These are phyloP conservation scores for Allium sativum DNA, from an alignment of 106 monocot species.

Conservation along the genomic window DNA sequence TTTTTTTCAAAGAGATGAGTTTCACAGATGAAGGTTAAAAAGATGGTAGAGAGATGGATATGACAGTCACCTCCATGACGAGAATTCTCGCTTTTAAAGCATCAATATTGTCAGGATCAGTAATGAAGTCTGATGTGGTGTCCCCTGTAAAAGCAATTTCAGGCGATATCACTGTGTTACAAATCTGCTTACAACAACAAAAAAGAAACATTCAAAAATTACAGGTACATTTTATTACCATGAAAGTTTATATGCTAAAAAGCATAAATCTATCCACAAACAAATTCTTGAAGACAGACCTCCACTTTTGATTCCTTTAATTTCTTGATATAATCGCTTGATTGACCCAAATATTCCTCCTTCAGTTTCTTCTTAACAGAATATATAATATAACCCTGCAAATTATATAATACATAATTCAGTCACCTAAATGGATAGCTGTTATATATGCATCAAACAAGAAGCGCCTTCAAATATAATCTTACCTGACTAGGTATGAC, in stretches of 20 bases:
- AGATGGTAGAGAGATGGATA: neutral
- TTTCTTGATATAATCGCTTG: conserved; percentile 61
- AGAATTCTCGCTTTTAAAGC: conserved; percentile 74
- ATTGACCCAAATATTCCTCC: conserved; percentile 45
- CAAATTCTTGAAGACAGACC: conserved; percentile 46
- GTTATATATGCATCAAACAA: too few relatives aligned
- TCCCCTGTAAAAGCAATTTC: conserved; percentile 98
- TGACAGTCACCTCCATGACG: conserved; percentile 75
- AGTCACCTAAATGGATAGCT: too few relatives aligned
- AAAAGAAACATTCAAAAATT: neutral
- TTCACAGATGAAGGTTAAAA: neutral
- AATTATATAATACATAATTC: neutral
- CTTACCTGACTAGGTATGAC: conserved; percentile 74
- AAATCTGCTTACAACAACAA: conserved; percentile 37
- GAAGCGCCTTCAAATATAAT: too few relatives aligned
- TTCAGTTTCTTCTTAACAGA: conserved; percentile 81
- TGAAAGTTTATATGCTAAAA: neutral
- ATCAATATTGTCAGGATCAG: conserved; percentile 71
- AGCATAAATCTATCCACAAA: neutral
- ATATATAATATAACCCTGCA: conserved; percentile 93
- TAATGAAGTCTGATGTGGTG: conserved; percentile 77
- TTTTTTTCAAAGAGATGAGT: neutral
- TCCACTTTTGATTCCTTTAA: conserved; percentile 78
- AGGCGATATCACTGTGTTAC: conserved; percentile 50
- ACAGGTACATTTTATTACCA: neutral